Percentiles rank a stretch among this genome's conserved stretches.
Conservation (phyloP, 768 basidiomycete genomes). For the Auriscalpium microsporum region DNA sequence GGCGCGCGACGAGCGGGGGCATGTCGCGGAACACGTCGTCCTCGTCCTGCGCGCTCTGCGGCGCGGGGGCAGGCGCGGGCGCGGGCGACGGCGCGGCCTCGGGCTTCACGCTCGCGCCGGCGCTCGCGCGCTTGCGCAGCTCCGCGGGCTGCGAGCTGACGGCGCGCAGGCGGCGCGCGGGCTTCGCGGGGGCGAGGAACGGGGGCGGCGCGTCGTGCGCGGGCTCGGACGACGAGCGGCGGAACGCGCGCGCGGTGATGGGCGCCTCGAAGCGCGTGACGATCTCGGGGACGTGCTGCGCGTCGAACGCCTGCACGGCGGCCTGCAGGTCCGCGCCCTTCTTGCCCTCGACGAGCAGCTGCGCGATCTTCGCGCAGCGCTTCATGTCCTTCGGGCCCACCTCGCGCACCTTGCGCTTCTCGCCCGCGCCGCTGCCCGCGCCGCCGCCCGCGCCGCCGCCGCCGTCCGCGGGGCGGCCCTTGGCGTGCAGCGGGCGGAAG, state of each 20-base stretch:
- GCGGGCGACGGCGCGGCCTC: neutral
- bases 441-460: too few species aligned
- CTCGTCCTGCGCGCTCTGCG: neutral
- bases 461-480: constrained; percentile 19
- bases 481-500: constrained; percentile 55
- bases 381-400: constrained; percentile 54
- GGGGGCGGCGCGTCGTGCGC: constrained; percentile 30
- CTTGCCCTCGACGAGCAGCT: constrained; percentile 40
- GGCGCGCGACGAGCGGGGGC: neutral
- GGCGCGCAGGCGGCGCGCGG: constrained; percentile 9
- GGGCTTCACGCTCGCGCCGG: neutral
- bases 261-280: constrained; percentile 68
- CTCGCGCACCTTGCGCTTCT: constrained; percentile 53
- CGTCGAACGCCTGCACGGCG: constrained; percentile 33
- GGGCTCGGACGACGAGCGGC: constrained; percentile 50
- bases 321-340: constrained; percentile 29
- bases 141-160: constrained; percentile 12
- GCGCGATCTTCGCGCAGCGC: constrained; percentile 60
- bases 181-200: constrained; percentile 6
- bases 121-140: neutral
- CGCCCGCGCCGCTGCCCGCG: constrained; percentile 23
- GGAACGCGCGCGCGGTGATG: constrained; percentile 62
- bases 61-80: too few species aligned
- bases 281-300: constrained; percentile 45
- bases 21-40: neutral